Conservation (phyloP, 2,329 filamentous ascomycete genomes). For the Cladosporium sp. region DNA sequence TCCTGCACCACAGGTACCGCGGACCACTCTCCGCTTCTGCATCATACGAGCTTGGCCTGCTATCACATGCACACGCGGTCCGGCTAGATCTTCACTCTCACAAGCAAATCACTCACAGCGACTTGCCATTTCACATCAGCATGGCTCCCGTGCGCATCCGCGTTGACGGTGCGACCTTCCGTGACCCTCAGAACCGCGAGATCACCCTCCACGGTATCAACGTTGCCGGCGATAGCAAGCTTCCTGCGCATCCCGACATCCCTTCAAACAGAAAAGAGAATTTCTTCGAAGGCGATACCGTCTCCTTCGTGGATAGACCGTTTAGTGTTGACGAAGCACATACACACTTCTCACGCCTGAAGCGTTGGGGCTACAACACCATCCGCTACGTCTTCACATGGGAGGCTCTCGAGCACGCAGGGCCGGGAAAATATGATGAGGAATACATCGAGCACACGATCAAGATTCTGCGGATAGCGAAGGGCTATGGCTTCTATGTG, state of each 20-base stretch:
- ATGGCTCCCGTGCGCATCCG: constrained; percentile 75
- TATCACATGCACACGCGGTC: background rate
- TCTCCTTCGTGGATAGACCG: constrained; percentile 82
- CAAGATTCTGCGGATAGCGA: constrained; percentile 74
- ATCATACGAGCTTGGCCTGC: background rate
- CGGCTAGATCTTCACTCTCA: background rate
- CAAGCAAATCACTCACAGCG: background rate
- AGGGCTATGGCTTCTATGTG: constrained; percentile 87
- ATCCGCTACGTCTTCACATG: constrained; percentile 97
- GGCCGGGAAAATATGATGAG: constrained; percentile 89
- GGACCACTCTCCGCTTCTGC: background rate
- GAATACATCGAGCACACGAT: constrained; percentile 91
- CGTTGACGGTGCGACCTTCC: constrained; percentile 82
- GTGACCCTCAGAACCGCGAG: constrained; percentile 76
- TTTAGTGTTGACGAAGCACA: constrained; percentile 81
- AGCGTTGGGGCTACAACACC: constrained; percentile 90
- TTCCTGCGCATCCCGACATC: constrained; percentile 73
- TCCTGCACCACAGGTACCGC: background rate
- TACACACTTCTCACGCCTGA: constrained; percentile 78
- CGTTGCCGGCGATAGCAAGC: constrained; percentile 84
- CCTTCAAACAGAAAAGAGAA: constrained; percentile 72
- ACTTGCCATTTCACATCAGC: background rate
- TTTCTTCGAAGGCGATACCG: constrained; percentile 90
- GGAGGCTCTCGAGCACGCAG: constrained; percentile 94
- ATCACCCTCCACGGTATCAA: constrained; percentile 92